Base-by-base conservation (phyloP, 257 asterid genomes). In the Solanum piurae region DNA sequence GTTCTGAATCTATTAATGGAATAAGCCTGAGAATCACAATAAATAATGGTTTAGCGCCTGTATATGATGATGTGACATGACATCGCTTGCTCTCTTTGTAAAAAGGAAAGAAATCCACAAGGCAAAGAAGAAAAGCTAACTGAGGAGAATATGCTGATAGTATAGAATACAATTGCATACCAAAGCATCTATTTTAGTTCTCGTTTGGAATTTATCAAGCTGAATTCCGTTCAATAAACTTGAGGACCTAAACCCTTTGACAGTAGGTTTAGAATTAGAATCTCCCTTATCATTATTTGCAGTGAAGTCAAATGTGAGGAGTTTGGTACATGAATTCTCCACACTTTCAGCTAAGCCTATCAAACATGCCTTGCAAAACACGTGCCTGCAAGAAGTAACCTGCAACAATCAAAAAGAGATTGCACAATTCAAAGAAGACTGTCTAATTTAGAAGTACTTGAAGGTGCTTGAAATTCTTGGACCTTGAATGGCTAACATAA, bases 111-210 rank as follows among this genome's bases (percentile, higher is more conserved):
- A 68, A 68, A 68, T 34, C 93, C 74, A 58, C 91, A 92, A 71
- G 94, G 85, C 89, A 89, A 95, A 38, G 31, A 74, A 74, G 83
- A 74, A 74, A 74, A 37, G 83, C 20, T 37, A 37, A 75, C 55
- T 3, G 31, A 36, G 31, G 20, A 74, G 83, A 37, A 36, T 74
- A 36, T 37, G 52, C 3, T 36, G 52, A 74, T 1, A 13, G 55
- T 46, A 7, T 46, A 46, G 55, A 46, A 74, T 23, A 11, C 27
- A 36, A 37, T 74, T 74, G 90, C 95, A 88, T 94, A 95, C 99
- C 98, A 95, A 88, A 72, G 98, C 98, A 87, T 95, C 99, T 89
- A 96, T 95, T 91, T 96, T 96, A 79, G 98, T 96, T 87, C 98
- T 95, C 33, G 97, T 92, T 92, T 92, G 96, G 89, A 94, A 96